These are phyloP conservation scores for Geosmithia putterillii DNA, from an alignment of 2,329 filamentous ascomycete species.

Conservation along the genomic window DNA sequence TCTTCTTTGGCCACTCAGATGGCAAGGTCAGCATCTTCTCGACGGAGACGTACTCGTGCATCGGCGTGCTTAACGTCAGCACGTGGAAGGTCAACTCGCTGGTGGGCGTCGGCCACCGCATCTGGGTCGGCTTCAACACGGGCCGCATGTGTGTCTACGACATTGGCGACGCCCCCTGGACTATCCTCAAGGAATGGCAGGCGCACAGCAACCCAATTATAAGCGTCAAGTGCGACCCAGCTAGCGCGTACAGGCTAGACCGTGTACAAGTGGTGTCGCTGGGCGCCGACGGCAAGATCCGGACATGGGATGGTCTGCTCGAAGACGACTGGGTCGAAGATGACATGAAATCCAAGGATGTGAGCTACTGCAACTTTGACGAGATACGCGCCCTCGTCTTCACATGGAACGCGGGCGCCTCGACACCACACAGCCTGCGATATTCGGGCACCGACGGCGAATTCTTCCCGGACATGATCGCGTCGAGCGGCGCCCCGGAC, in stretches of 20 bases:
- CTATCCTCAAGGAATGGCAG: slow-evolving; percentile 86
- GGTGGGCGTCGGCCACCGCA: slow-evolving; percentile 63
- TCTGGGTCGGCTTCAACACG: slow-evolving; percentile 93
- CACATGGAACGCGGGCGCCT: slow-evolving; percentile 97
- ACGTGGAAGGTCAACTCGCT: slow-evolving; percentile 91
- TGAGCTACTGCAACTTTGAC: slow-evolving; percentile 74
- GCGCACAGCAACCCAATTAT: slow-evolving; percentile 77
- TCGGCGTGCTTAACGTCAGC: slow-evolving; percentile 76
- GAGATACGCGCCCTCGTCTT: slow-evolving; percentile 70
- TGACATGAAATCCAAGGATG: slow-evolving; percentile 74
- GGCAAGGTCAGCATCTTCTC: slow-evolving; percentile 95
- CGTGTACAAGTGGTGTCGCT: slow-evolving; percentile 76
- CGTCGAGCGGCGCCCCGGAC: slow-evolving; percentile 67
- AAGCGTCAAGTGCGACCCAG: slow-evolving; percentile 63
- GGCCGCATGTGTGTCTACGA: slow-evolving; percentile 93
- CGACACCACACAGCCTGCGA: slow-evolving; percentile 72
- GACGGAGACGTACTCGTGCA: slow-evolving; percentile 58
- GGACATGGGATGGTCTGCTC: slow-evolving; percentile 83
- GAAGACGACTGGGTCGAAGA: slow-evolving; percentile 91
- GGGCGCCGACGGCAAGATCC: slow-evolving; percentile 74
- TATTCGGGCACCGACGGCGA: slow-evolving; percentile 56
- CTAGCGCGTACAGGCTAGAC: slow-evolving; percentile 76
- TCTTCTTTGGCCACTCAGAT: slow-evolving; percentile 86
- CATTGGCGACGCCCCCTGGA: slow-evolving; percentile 70
- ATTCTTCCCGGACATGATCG: slow-evolving; percentile 73